Conservation (phyloP, 306 rosid genomes). For the Canavalia gladiata region DNA sequence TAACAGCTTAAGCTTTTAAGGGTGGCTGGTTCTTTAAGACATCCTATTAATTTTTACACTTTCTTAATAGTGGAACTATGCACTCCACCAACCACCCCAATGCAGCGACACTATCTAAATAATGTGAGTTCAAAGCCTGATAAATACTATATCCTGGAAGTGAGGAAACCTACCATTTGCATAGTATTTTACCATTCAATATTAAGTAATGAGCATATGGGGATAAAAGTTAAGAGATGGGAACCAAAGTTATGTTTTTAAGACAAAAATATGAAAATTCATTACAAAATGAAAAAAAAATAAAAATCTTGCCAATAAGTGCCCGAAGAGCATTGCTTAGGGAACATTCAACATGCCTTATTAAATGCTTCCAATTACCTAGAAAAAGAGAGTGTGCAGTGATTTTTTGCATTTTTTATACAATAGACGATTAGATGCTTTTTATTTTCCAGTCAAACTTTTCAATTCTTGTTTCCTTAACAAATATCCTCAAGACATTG, state of each 20-base stretch:
- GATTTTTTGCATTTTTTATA: too few species aligned
- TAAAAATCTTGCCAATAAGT: too few species aligned
- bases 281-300: not conserved
- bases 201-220: not conserved
- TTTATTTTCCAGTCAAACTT: too few species aligned
- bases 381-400: too few species aligned
- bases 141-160: not conserved
- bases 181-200: not conserved
- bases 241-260: not conserved
- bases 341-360: too few species aligned
- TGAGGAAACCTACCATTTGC: conserved; percentile 7
- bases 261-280: not conserved
- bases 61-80: not conserved
- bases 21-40: not conserved
- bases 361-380: too few species aligned
- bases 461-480: not conserved
- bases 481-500: not conserved
- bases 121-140: not conserved
- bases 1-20: conserved; percentile 11
- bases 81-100: not conserved
- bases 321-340: too few species aligned
- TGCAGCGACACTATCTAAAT: not conserved
- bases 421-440: too few species aligned
- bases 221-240: not conserved
- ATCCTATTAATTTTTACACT: not conserved